Evolutionary conservation across 441 rosid genomes (phyloP), one percentile per base, ranked within the genome.

Genomic region (Raphanus hybrid): DNA sequence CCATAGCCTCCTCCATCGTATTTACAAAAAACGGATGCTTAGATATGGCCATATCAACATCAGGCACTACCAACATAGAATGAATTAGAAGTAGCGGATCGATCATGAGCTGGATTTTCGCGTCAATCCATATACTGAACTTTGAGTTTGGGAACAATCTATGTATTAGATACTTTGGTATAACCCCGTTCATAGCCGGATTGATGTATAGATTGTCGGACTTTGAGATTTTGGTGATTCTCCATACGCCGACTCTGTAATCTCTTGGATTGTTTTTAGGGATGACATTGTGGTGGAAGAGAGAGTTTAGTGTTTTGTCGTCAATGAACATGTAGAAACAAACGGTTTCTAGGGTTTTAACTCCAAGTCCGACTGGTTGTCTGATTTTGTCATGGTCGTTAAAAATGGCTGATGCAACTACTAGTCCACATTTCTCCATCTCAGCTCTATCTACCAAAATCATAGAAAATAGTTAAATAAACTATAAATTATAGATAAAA

Each of bases 1-100:
- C 99, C 88, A 95, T 83, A 1, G 99, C 98, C 78, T 95, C 98
- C 74, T 95, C 99, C 94, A 95, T 86, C 0, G 98, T 88, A 75
- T 92, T 85, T 18, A 80, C 66, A 65, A 80, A 91, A 70, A 78
- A 85, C 0, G 98, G 99, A 70, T 95, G 99, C 59, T 78, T 90
- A 0, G 99, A 87, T 29, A 95, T 80, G 0, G 99, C 99, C 78
- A 95, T 89, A 80, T 95, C 97, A n/a, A 34, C 86, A 0, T 82
- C 81, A 57, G 85, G 78, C 9, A 83, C 43, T 41, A 91, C 84
- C 6, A 95, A 76, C 48, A 95, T 82, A 1, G 98, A 66, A 76
- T 95, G 98, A 32, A 95, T 82, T 71, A 95, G 64, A 79, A 95
- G 70, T 35, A 91, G 61, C 0, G 99, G 99, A 81, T 95, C 99